phyloP scores from a whole-genome alignment of 768 basidiomycete species.

The Punctularia strigosozonata region DNA sequence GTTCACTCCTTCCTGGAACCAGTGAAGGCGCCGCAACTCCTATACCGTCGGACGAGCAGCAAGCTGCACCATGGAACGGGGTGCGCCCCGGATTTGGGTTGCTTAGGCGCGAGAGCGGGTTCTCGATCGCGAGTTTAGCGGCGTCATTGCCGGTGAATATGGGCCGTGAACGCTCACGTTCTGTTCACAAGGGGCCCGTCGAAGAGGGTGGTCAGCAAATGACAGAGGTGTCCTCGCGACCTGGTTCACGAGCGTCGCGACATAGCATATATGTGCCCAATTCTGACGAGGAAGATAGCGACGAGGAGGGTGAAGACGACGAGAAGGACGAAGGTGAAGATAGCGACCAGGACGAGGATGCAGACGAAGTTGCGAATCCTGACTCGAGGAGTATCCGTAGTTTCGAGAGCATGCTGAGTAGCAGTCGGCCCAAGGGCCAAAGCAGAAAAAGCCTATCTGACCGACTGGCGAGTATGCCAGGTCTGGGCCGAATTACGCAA shows the following conservation, averaged over 20 bases:
- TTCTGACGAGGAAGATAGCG: conserved; percentile 19
- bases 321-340: conserved; percentile 24
- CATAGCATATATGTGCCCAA: conserved; percentile 19
- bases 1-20: conserved; percentile 54
- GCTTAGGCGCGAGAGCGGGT: conserved; percentile 63
- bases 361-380: conserved; percentile 23
- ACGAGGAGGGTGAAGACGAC: conserved; percentile 17
- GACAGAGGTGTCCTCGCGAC: conserved; percentile 41
- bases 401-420: conserved; percentile 77
- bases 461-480: conserved; percentile 70
- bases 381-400: conserved; percentile 74
- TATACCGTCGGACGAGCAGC: conserved; percentile 16
- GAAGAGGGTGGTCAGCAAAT: conserved; percentile 40
- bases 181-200: conserved; percentile 13
- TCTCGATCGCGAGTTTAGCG: conserved; percentile 72
- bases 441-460: conserved; percentile 66
- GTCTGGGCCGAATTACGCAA: conserved; percentile 30
- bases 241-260: conserved; percentile 41
- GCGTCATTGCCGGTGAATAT: conserved; percentile 58
- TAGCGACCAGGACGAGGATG: conserved; percentile 27
- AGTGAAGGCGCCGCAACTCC: conserved; percentile 7
- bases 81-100: conserved; percentile 50
- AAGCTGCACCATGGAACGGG: conserved; percentile 28
- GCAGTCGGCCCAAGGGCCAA: conserved; percentile 20
- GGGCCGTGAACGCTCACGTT: conserved; percentile 28